Conservation (phyloP, 139 green algal genomes). For the Diplosphaera chodatii region DNA sequence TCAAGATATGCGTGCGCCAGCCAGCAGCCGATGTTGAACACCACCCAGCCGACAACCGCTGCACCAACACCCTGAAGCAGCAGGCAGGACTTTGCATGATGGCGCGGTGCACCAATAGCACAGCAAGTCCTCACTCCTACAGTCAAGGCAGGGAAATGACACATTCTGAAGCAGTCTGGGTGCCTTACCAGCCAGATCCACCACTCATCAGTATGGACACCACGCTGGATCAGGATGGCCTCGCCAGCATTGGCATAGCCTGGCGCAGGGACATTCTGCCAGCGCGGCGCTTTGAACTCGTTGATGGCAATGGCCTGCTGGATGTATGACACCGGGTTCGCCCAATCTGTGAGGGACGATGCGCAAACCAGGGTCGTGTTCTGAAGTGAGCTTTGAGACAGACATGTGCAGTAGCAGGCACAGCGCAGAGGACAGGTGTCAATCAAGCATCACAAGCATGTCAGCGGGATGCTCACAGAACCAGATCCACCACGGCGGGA, state of each 20-base stretch:
- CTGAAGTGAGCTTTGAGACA: too few relatives aligned
- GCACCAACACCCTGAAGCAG: conserved; percentile 9
- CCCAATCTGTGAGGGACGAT: too few relatives aligned
- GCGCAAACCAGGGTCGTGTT: too few relatives aligned
- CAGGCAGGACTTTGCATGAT: neutral
- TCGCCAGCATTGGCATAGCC: neutral
- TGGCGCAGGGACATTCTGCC: conserved; percentile 2
- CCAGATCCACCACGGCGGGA: conserved; percentile 12
- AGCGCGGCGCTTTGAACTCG: conserved; percentile 20
- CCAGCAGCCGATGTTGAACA: conserved; percentile 21
- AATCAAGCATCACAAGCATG: too few relatives aligned
- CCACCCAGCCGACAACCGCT: neutral
- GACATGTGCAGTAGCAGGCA: too few relatives aligned
- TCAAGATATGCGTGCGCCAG: conserved; percentile 16
- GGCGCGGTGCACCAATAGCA: too few relatives aligned
- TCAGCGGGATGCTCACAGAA: conserved; percentile 1
- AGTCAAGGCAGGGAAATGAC: too few relatives aligned
- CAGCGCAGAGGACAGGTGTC: too few relatives aligned
- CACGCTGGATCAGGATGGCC: conserved; percentile 4
- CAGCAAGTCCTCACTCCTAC: too few relatives aligned
- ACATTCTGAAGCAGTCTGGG: too few relatives aligned
- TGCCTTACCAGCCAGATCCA: conserved; percentile 15
- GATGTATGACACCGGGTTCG: conserved; percentile 3
- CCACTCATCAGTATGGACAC: neutral
- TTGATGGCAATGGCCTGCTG: conserved; percentile 24